These are phyloP conservation scores for Pseudogymnoascus sp. DNA, from an alignment of 2,329 filamentous ascomycete species.

Conservation along the genomic window DNA sequence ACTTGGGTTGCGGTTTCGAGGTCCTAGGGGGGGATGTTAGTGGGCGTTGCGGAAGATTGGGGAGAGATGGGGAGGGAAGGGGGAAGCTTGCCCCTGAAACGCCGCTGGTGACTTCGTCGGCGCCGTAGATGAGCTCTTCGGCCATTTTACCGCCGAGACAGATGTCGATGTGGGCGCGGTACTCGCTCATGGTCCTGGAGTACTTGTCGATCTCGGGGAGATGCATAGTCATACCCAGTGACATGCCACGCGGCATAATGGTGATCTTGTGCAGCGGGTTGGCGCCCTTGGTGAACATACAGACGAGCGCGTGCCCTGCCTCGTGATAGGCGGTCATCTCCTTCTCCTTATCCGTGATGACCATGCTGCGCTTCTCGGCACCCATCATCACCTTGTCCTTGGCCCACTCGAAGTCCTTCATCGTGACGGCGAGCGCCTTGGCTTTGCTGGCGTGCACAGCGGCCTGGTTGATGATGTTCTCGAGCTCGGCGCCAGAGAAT, in stretches of 20 bases:
- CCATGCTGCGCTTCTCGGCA: slow-evolving; percentile 78
- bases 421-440: slow-evolving; percentile 65
- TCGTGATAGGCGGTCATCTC: slow-evolving; percentile 94
- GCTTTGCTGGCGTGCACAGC: slow-evolving; percentile 89
- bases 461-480: slow-evolving; percentile 94
- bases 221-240: slow-evolving; percentile 78
- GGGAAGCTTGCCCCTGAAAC: slow-evolving; percentile 59
- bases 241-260: slow-evolving; percentile 81
- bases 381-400: slow-evolving; percentile 99
- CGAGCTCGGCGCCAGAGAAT: slow-evolving; percentile 89
- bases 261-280: slow-evolving; percentile 92
- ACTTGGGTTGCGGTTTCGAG: slow-evolving; percentile 72
- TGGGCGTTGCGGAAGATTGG: neutral
- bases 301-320: slow-evolving; percentile 87
- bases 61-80: neutral
- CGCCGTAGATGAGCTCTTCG: slow-evolving; percentile 84
- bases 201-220: slow-evolving; percentile 91
- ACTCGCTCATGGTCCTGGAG: slow-evolving; percentile 76
- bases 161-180: slow-evolving; percentile 70
- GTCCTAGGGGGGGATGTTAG: slow-evolving; percentile 46
- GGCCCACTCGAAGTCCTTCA: slow-evolving; percentile 87
- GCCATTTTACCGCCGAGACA: slow-evolving; percentile 80
- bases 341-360: slow-evolving; percentile 90
- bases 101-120: slow-evolving; percentile 85
- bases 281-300: slow-evolving; percentile 66